Evolutionary conservation across 331 rosid genomes (phyloP), one percentile per base, ranked within the genome.

Genomic region (Cydonia oblonga): DNA sequence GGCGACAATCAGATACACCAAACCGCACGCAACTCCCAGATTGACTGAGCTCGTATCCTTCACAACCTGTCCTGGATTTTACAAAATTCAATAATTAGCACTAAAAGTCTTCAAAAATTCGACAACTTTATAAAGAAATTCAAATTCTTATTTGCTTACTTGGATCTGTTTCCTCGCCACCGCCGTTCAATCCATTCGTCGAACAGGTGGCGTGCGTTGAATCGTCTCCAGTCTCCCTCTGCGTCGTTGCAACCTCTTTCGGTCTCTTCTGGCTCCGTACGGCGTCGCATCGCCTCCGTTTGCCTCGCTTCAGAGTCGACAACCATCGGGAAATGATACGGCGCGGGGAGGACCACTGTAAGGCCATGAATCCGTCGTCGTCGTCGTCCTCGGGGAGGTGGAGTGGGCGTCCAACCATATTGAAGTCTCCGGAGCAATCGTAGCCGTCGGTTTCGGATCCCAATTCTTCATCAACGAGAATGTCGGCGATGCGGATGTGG

Each of bases 21-120:
- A 79, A 72, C 97, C 91, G 51, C 88, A 89, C 40, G 91, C 91
- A 78, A 91, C 86, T 68, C 97, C 96, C 81, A 91, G 71, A 83
- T 89, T 95, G 81, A 95, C 89, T 53, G 89, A 86, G 11, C 32
- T 15, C 15, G 79, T 25, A 79, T 84, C 87, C 54, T 68, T 76
- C 74, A 85, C 77, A 46, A 62, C 42, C 22, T 42, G 76, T n/a
- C 89, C 96, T 89, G 89, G 35, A 72, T 26, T 11, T 18, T 19
- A 40, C 24, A 25, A 64, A 53, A 57, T 25, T 23, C 40, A 67
- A 62, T n/a, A n/a, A 26, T n/a, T n/a, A 5, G 13, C 10, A 33
- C 20, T 3, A 30, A 30, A 19, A 8, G n/a, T 42, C 20, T 49
- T 23, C 25, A 64, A n/a, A 64, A 9, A 15, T 14, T 32, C 10